phyloP scores from a whole-genome alignment of 495 filamentous ascomycete genomes.

The Usnea hakonensis region DNA sequence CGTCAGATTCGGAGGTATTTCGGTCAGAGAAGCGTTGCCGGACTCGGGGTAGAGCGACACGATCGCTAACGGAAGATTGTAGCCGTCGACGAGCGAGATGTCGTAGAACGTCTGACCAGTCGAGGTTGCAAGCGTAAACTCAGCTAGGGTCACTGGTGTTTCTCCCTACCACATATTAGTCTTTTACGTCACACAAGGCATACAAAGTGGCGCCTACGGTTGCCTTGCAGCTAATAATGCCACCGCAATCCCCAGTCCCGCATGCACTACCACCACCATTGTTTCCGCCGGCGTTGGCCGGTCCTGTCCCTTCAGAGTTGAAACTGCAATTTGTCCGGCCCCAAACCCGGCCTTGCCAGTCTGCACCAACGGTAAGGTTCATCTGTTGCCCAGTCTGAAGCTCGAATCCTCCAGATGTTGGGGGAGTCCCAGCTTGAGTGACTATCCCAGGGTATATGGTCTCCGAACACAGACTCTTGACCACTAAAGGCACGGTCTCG shows the following conservation, averaged over 20 bases:
- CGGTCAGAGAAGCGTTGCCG: constrained; percentile 41
- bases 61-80: constrained; percentile 68
- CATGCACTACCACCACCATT: constrained; percentile 51
- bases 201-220: constrained; percentile 40
- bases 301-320: constrained; percentile 47
- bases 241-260: constrained; percentile 64
- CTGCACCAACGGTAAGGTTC: constrained; percentile 49
- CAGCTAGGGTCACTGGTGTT: constrained; percentile 62
- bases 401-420: constrained; percentile 55
- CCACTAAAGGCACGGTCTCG: constrained; percentile 34
- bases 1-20: constrained; percentile 64
- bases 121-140: constrained; percentile 59
- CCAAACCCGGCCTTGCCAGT: constrained; percentile 78
- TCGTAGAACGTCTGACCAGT: constrained; percentile 67
- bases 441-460: constrained; percentile 64
- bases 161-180: constrained; percentile 46
- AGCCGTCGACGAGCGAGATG: constrained; percentile 77
- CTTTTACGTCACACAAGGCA: not conserved
- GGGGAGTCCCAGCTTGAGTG: constrained; percentile 57
- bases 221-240: constrained; percentile 54
- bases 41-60: constrained; percentile 48
- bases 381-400: constrained; percentile 43
- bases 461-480: constrained; percentile 61
- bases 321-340: constrained; percentile 76
- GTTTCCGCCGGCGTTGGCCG: constrained; percentile 31